phyloP scores from a whole-genome alignment of 164 flowering plant species.

The Buxus sempervirens region DNA sequence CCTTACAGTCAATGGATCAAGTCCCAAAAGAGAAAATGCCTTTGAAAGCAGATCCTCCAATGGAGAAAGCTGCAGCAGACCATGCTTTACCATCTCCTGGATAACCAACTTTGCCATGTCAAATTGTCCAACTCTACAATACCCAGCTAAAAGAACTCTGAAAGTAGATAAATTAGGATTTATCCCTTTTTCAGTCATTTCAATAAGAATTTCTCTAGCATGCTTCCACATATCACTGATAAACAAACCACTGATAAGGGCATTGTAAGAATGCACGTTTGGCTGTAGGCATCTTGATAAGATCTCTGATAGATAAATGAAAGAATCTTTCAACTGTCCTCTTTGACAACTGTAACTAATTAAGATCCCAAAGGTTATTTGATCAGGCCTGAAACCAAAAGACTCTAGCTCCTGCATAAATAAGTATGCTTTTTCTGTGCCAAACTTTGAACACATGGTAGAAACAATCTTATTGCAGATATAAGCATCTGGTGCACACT shows the following conservation, averaged over 20 bases:
- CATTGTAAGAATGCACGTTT: slow-evolving; percentile 51
- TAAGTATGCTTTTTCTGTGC: slow-evolving; percentile 44
- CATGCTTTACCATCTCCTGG: slow-evolving; percentile 46
- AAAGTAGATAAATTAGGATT: slow-evolving; percentile 45
- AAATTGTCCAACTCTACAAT: slow-evolving; percentile 63
- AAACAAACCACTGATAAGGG: slow-evolving; percentile 64
- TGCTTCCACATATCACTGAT: slow-evolving; percentile 59
- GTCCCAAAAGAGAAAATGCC: slow-evolving; percentile 57
- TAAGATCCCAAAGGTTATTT: slow-evolving; percentile 63
- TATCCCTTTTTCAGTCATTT: slow-evolving; percentile 58
- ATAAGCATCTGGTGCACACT: slow-evolving; percentile 38
- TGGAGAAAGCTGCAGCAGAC: slow-evolving; percentile 36
- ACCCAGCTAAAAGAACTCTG: slow-evolving; percentile 79
- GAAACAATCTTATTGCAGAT: slow-evolving; percentile 56
- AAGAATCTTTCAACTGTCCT: slow-evolving; percentile 58
- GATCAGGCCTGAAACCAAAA: slow-evolving; percentile 62
- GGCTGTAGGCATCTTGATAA: slow-evolving; percentile 58
- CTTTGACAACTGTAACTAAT: slow-evolving; percentile 62
- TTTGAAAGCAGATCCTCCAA: slow-evolving; percentile 53
- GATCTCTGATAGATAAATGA: slow-evolving; percentile 60
- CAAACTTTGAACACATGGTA: slow-evolving; percentile 44
- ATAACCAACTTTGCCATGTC: slow-evolving; percentile 55
- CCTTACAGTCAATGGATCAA: slow-evolving; percentile 47
- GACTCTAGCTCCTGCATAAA: slow-evolving; percentile 48
- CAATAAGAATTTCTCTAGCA: slow-evolving; percentile 47